Conservation (phyloP, 371 early-diverging fungal genomes). For the Lichtheimia corymbifera region DNA sequence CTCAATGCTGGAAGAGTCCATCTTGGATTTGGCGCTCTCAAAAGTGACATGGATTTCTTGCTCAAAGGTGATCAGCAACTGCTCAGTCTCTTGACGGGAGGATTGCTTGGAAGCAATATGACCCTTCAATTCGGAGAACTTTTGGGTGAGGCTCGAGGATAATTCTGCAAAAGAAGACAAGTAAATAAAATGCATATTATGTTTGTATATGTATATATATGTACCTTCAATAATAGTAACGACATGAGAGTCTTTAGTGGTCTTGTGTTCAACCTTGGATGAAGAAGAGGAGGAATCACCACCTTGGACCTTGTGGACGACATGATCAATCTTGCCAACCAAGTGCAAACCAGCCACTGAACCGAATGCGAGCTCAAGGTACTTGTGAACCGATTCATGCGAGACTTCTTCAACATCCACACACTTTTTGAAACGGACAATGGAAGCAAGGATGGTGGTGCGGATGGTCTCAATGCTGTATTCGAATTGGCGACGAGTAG, state of each 20-base stretch:
- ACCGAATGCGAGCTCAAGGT: constrained; percentile 20
- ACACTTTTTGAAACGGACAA: constrained; percentile 11
- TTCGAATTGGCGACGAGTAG: not conserved
- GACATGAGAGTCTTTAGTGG: not conserved
- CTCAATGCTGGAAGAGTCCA: not conserved
- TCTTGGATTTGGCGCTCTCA: not conserved
- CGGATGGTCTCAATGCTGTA: constrained; percentile 25
- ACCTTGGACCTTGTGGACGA: not conserved
- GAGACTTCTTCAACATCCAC: constrained; percentile 12
- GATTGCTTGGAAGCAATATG: not conserved
- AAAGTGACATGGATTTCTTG: not conserved
- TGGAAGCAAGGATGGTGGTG: constrained; percentile 18
- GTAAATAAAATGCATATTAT: not conserved
- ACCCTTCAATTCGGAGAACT: not conserved
- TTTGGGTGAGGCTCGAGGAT: not conserved
- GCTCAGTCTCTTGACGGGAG: not conserved
- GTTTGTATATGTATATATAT: not conserved
- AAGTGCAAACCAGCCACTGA: constrained; percentile 10
- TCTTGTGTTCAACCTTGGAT: not conserved
- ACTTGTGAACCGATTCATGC: constrained; percentile 14
- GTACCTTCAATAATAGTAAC: not conserved
- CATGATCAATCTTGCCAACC: constrained; percentile 18
- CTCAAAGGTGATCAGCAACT: not conserved
- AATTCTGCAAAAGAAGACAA: not conserved
- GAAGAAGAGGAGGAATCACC: no score